Percentiles rank a stretch among this genome's conserved stretches.
Conservation (phyloP, 2,329 filamentous ascomycete genomes). For the Knoxdaviesia proteae region DNA sequence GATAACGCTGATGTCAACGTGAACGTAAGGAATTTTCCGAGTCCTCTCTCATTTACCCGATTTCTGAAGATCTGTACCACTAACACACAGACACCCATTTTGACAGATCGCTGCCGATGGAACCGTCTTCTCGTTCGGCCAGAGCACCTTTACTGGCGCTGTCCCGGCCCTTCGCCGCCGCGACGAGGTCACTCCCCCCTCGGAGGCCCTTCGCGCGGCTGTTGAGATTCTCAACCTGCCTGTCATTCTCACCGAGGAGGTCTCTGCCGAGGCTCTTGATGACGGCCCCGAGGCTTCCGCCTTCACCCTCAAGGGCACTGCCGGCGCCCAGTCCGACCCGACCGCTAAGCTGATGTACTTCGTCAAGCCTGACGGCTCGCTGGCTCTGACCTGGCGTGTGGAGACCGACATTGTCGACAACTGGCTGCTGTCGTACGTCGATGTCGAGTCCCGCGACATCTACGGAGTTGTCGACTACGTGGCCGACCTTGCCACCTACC, state of each 20-base stretch:
- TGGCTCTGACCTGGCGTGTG: conserved; percentile 33
- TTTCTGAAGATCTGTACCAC: neutral
- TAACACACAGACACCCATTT: neutral
- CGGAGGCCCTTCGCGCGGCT: conserved; percentile 21
- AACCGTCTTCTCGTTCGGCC: conserved; percentile 34
- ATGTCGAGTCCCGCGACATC: conserved; percentile 24
- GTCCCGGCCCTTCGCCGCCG: conserved; percentile 18
- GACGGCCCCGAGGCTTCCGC: conserved; percentile 8
- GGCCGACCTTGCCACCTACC: conserved; percentile 26
- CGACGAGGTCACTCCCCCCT: conserved; percentile 17
- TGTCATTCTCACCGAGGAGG: conserved; percentile 10
- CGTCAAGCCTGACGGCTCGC: conserved; percentile 21
- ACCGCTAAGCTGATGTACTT: conserved; percentile 35
- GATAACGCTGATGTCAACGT: conserved; percentile 41
- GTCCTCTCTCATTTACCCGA: neutral
- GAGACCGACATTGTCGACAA: conserved; percentile 35
- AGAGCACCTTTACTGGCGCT: conserved; percentile 22
- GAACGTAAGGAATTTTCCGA: conserved; percentile 22
- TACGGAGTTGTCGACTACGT: conserved; percentile 36
- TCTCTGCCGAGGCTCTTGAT: conserved; percentile 7
- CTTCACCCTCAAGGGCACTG: conserved; percentile 23
- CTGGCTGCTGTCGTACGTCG: conserved; percentile 38
- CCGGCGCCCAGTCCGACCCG: conserved; percentile 27
- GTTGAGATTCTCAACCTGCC: conserved; percentile 13
- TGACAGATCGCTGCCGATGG: conserved; percentile 27